phyloP scores from a whole-genome alignment of 2,329 filamentous ascomycete species.

The Aspergillus japonicus region DNA sequence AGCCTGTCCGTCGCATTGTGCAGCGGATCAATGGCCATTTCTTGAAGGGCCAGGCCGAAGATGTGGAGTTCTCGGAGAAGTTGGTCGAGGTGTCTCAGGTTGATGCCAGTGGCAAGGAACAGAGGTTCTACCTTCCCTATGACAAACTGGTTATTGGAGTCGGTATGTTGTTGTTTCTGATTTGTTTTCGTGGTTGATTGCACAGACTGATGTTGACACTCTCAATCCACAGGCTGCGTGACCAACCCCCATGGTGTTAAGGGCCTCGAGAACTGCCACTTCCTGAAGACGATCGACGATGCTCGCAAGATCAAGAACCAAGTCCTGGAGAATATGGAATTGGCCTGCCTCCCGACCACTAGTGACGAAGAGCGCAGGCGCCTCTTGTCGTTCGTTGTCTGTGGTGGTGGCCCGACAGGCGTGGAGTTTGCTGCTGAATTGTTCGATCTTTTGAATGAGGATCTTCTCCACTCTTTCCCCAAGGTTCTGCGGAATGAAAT shows the following conservation, averaged over 20 bases:
- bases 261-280: conserved; percentile 88
- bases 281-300: conserved; percentile 93
- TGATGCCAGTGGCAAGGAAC: conserved; percentile 68
- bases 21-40: conserved; percentile 80
- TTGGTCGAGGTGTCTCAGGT: conserved; percentile 80
- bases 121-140: conserved; percentile 90
- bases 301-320: conserved; percentile 85
- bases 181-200: background rate
- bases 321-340: conserved; percentile 84
- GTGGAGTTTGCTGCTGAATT: conserved; percentile 97
- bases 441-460: conserved; percentile 94
- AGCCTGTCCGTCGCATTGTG: conserved; percentile 86
- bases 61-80: conserved; percentile 89
- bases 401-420: conserved; percentile 90
- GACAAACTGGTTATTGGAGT: conserved; percentile 94
- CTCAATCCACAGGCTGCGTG: conserved; percentile 59
- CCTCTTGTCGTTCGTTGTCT: conserved; percentile 91
- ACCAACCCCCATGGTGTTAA: conserved; percentile 96
- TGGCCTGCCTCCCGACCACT: conserved; percentile 89
- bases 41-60: conserved; percentile 78
- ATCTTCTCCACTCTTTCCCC: conserved; percentile 79
- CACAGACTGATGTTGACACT: conserved; percentile 10
- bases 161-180: conserved; percentile 45
- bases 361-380: conserved; percentile 81
- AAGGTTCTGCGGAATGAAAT: conserved; percentile 93